Percentiles rank a stretch among this genome's conserved stretches.
Conservation (phyloP, 352 stramenopile genomes). For the Phytopythium litorale region DNA sequence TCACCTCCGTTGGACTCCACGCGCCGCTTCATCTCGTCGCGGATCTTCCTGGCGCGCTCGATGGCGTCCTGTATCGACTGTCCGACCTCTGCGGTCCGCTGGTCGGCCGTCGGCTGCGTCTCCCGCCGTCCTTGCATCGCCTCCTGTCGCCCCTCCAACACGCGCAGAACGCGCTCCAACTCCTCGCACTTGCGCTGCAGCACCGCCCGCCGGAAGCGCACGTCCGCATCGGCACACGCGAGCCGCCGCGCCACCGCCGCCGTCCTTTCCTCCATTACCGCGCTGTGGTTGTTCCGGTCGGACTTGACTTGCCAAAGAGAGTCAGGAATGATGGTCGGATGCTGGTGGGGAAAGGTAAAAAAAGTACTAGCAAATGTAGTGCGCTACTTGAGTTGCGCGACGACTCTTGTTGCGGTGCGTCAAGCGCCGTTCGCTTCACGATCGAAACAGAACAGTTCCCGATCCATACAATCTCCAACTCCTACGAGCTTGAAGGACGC, state of each 20-base stretch:
- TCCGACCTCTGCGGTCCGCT: slow-evolving; percentile 20
- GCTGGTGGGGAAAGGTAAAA: not conserved
- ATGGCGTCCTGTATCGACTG: slow-evolving; percentile 49
- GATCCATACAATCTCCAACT: not conserved
- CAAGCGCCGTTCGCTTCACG: not conserved
- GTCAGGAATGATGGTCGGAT: not conserved
- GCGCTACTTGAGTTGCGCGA: no score
- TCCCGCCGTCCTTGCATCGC: slow-evolving; percentile 6
- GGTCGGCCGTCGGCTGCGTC: slow-evolving; percentile 6
- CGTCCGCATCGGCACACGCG: slow-evolving; percentile 28
- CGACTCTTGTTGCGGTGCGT: not conserved
- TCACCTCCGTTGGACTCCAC: not conserved
- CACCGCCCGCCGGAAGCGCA: slow-evolving; percentile 23
- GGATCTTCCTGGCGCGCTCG: slow-evolving; percentile 32
- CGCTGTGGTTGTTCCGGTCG: not conserved
- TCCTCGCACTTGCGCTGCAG: slow-evolving; percentile 34
- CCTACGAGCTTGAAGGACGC: not conserved
- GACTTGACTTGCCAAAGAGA: no score
- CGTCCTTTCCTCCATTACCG: slow-evolving; percentile 7
- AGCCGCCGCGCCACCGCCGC: slow-evolving; percentile 15
- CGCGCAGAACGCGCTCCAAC: slow-evolving; percentile 25
- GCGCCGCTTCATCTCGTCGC: slow-evolving; percentile 9
- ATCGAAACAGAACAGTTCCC: not conserved
- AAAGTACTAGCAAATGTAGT: not conserved
- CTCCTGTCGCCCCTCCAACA: slow-evolving; percentile 9